Base-by-base conservation (phyloP, 106 monocot species). In the Allium sativum region DNA sequence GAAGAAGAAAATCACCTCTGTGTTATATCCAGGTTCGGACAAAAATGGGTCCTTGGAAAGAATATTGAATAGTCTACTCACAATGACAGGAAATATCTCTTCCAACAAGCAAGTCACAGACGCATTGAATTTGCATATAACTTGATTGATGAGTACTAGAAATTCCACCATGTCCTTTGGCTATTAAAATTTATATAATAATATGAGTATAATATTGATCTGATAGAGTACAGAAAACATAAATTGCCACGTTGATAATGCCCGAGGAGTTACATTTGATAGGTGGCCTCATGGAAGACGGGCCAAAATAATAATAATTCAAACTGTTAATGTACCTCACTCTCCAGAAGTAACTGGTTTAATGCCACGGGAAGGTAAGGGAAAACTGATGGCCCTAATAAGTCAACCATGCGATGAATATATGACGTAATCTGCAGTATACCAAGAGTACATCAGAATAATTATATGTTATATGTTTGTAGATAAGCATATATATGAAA, bases 351-450 rank as follows among this genome's bases (percentile, higher is more conserved):
- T 55, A 96, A 74, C 43, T 90, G 86, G 55, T 90, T 87, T n/a
- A 96, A 58, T 31, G 90, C 87, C 40, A 96, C 58, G 9, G 87
- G 82, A 62, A 96, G 81, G 40, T 79, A 84, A 21, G 95, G 82
- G 63, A 96, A 76, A 43, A 90, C 74, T 46, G 87, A 83, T 21
- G 45, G 41, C 11, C 95, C 95, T 58, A 96, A 73, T 42, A 90
- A 84, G 40, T 86, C 87, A 69, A 96, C 68, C 95, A 96, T 96
- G 10, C 95, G 83, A 78, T 96, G 95, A 68, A 96, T 81, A 80
- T 81, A 96, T 1, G 95, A 90, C 31, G 79, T 84, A 48, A 87
- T 69, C 95, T 96, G 71, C 70, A 76, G 52, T 59, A 52, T 12
- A 22, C n/a, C 10, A 58, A 9, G 22, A 31, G 52, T 53, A 52